phyloP scores from a whole-genome alignment of 2,329 filamentous ascomycete genomes.

The Herpotrichia juniperi region DNA sequence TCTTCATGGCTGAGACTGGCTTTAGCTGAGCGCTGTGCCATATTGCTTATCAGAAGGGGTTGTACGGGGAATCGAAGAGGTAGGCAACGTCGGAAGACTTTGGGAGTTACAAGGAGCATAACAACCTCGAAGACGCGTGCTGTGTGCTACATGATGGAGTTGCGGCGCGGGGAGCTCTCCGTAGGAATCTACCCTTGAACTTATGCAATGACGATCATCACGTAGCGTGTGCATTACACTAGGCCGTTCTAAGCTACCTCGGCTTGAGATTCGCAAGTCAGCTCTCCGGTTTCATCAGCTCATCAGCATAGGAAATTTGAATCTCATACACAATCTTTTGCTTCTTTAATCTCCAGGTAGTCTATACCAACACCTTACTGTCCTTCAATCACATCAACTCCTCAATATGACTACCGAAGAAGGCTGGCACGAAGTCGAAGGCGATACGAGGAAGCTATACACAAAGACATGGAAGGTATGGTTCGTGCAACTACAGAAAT shows the following conservation, averaged over 20 bases:
- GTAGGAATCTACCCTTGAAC: background rate
- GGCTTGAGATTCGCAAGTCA: conserved; percentile 7
- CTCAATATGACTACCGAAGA: conserved; percentile 53
- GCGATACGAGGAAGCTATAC: conserved; percentile 62
- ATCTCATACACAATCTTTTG: background rate
- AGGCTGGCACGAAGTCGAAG: conserved; percentile 55
- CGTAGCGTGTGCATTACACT: background rate
- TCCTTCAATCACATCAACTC: background rate
- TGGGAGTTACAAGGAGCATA: conserved; percentile 9
- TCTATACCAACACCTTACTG: background rate
- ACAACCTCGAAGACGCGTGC: background rate
- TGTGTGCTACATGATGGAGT: background rate
- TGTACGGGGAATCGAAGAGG: conserved; percentile 8
- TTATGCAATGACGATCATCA: conserved; percentile 1
- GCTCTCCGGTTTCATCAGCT: background rate
- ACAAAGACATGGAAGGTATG: conserved; percentile 66
- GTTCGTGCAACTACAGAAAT: conserved; percentile 30
- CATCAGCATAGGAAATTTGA: background rate
- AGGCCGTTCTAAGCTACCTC: conserved; percentile 5
- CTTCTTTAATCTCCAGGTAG: background rate
- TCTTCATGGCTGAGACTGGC: conserved; percentile 63
- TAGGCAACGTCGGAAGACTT: conserved; percentile 15
- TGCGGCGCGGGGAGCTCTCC: background rate
- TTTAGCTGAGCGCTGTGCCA: conserved; percentile 39
- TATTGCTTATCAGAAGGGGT: conserved; percentile 25